These are phyloP conservation scores for Penicillium sumatraense DNA, from an alignment of 2,329 filamentous ascomycete species.

Conservation along the genomic window DNA sequence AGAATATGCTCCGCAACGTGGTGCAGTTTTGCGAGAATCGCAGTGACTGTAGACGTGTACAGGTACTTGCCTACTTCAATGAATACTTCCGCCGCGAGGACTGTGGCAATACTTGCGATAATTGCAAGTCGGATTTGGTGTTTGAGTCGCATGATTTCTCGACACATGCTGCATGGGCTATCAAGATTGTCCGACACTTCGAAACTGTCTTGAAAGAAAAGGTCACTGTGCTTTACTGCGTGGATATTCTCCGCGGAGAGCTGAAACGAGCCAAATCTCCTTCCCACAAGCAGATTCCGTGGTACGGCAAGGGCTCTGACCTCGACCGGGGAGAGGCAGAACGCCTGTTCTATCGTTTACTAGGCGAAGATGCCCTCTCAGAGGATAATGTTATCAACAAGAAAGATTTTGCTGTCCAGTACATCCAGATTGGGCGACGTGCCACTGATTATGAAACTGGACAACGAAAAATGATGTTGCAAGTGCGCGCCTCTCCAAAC, in stretches of 20 bases:
- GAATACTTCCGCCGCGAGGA: conserved; percentile 75
- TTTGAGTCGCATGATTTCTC: conserved; percentile 81
- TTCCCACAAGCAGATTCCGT: conserved; percentile 57
- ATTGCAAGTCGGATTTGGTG: conserved; percentile 74
- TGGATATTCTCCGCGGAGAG: conserved; percentile 80
- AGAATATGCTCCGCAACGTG: conserved; percentile 82
- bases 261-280: conserved; percentile 61
- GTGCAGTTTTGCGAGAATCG: conserved; percentile 88
- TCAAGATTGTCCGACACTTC: conserved; percentile 68
- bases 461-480: conserved; percentile 54
- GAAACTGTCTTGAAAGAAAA: conserved; percentile 51
- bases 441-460: conserved; percentile 53
- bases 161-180: conserved; percentile 70
- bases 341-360: conserved; percentile 77
- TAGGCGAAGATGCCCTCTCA: conserved; percentile 72
- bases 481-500: conserved; percentile 56
- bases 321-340: conserved; percentile 78
- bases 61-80: conserved; percentile 92
- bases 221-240: conserved; percentile 77
- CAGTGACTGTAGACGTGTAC: conserved; percentile 82
- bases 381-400: conserved; percentile 72
- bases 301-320: conserved; percentile 70
- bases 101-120: conserved; percentile 82
- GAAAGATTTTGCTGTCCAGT: conserved; percentile 72
- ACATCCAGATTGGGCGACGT: conserved; percentile 55